Conservation (phyloP, 495 filamentous ascomycete genomes). For the Jackrogersella minutella region DNA sequence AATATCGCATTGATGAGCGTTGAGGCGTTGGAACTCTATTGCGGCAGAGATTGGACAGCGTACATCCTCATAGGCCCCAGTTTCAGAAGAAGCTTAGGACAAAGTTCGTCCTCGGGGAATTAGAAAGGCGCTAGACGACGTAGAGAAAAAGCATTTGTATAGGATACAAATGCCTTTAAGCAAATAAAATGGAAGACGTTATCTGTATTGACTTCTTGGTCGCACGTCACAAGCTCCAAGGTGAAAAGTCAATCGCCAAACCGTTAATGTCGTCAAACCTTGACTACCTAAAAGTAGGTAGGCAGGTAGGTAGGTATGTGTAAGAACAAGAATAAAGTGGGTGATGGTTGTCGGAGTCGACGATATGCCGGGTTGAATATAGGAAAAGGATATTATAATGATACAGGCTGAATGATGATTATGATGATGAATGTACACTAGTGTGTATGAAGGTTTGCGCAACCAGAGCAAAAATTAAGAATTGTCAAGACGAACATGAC, state of each 20-base stretch:
- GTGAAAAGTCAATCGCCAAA: slow-evolving; percentile 28
- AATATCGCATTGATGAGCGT: slow-evolving; percentile 33
- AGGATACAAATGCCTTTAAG: not conserved
- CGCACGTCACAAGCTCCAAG: slow-evolving; percentile 13
- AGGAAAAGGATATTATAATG: slow-evolving; percentile 22
- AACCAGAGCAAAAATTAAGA: slow-evolving; percentile 4
- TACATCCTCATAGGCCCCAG: slow-evolving; percentile 24
- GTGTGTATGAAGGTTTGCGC: slow-evolving; percentile 11
- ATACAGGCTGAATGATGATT: slow-evolving; percentile 11
- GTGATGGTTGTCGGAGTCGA: slow-evolving; percentile 3
- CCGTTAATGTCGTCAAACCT: slow-evolving; percentile 26
- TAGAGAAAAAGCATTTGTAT: slow-evolving; percentile 20
- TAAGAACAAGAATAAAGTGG: not conserved
- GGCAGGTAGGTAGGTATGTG: not conserved
- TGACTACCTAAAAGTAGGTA: not conserved
- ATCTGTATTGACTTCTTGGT: not conserved
- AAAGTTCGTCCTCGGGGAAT: slow-evolving; percentile 37
- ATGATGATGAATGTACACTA: no score
- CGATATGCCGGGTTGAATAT: slow-evolving; percentile 5
- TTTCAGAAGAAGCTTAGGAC: slow-evolving; percentile 17
- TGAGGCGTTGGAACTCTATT: slow-evolving; percentile 29
- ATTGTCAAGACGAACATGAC: slow-evolving; percentile 19
- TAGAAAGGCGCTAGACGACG: slow-evolving; percentile 25
- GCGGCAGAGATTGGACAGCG: slow-evolving; percentile 14
- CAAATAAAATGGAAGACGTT: not conserved